phyloP scores from a whole-genome alignment of 345 rosid genomes.

The Lepidium aucheri region DNA sequence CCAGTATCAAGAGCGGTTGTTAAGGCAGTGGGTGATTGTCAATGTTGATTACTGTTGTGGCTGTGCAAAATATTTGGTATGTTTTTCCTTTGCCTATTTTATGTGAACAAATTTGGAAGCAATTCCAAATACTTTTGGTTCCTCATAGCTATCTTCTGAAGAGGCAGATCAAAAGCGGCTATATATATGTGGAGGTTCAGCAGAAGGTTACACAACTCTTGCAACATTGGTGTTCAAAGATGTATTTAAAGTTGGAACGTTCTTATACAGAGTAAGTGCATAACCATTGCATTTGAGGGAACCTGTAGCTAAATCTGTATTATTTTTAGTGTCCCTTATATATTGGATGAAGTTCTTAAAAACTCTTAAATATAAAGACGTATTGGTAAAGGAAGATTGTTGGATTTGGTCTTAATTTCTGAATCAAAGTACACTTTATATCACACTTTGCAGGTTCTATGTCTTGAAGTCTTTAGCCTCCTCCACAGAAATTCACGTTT shows the following conservation, averaged over 20 bases:
- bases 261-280: constrained; percentile 73
- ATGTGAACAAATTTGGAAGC: neutral
- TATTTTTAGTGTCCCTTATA: neutral
- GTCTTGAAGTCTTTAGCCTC: neutral
- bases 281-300: neutral
- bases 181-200: constrained; percentile 96
- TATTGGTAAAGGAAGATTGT: neutral
- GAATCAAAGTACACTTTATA: neutral
- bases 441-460: neutral
- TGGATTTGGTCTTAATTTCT: neutral
- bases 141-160: constrained; percentile 59
- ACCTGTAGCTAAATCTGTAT: neutral
- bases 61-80: constrained; percentile 84
- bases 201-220: constrained; percentile 93
- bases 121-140: constrained; percentile 2
- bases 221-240: constrained; percentile 86
- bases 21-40: constrained; percentile 76
- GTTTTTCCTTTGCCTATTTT: neutral
- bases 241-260: constrained; percentile 90
- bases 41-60: constrained; percentile 93
- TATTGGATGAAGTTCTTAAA: neutral
- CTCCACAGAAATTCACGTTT: neutral
- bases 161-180: constrained; percentile 65
- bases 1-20: constrained; percentile 82
- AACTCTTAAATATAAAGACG: neutral